A percentile compares a stretch with the other conserved stretches of the same genome.
These are phyloP conservation scores for Calonectria crousiana DNA, from an alignment of 2,329 filamentous ascomycete genomes.

Conservation along the genomic window DNA sequence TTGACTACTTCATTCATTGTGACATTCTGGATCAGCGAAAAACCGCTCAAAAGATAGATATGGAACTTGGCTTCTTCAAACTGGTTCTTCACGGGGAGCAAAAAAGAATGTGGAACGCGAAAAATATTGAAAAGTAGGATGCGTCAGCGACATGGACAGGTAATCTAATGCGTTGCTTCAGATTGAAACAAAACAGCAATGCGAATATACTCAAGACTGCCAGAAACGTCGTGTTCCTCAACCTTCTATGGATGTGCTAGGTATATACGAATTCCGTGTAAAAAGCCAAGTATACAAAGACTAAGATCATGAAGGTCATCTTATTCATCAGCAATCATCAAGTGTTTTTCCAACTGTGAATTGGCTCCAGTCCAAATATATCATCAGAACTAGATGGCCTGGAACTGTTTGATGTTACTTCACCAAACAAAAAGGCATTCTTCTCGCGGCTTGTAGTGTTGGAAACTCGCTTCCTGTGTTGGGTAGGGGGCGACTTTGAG, in stretches of 20 bases:
- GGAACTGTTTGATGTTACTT: conserved; percentile 55
- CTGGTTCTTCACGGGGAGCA: background rate
- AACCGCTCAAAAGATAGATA: conserved; percentile 57
- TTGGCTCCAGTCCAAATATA: conserved; percentile 68
- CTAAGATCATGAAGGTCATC: background rate
- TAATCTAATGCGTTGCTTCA: background rate
- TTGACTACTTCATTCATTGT: conserved; percentile 53
- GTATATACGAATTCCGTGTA: background rate
- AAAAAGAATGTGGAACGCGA: background rate
- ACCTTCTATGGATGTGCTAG: background rate
- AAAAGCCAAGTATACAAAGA: background rate
- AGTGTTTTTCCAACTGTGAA: conserved; percentile 48
- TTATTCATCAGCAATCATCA: conserved; percentile 8
- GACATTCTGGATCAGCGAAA: conserved; percentile 68
- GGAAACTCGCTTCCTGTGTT: conserved; percentile 56
- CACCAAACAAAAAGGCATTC: conserved; percentile 72
- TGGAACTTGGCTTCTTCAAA: background rate
- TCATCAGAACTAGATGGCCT: conserved; percentile 58
- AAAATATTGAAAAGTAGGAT: no score
- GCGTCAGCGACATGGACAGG: background rate
- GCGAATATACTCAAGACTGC: background rate
- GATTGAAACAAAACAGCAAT: background rate
- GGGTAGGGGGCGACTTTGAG: conserved; percentile 47
- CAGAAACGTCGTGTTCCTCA: background rate
- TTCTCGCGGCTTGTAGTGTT: conserved; percentile 63